Percentiles rank a stretch among this genome's conserved stretches.
These are phyloP conservation scores for Polyplosphaeria fusca DNA, from an alignment of 495 filamentous ascomycete species.

Conservation along the genomic window DNA sequence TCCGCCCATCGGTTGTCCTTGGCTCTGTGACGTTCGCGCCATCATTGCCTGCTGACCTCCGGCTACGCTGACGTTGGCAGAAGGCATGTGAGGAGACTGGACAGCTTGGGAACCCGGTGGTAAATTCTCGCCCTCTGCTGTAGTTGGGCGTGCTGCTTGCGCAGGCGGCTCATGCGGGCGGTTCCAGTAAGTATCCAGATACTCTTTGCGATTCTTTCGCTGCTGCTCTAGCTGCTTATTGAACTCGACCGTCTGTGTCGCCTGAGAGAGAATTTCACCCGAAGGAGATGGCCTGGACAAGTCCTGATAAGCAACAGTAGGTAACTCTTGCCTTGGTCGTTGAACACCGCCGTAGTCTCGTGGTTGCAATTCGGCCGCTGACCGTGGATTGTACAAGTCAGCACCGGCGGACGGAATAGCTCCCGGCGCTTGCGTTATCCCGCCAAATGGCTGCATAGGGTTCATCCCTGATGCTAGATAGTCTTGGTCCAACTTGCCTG, in stretches of 20 bases:
- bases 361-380: conserved; percentile 72
- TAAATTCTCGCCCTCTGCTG: conserved; percentile 23
- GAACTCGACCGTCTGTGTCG: conserved; percentile 82
- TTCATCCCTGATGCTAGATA: conserved; percentile 16
- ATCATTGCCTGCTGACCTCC: conserved; percentile 25
- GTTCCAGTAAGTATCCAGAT: conserved; percentile 72
- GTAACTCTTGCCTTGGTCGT: conserved; percentile 83
- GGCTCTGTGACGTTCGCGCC: conserved; percentile 30
- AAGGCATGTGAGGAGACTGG: conserved; percentile 43
- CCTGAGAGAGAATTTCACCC: conserved; percentile 82
- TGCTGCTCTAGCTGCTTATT: conserved; percentile 77
- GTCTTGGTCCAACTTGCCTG: conserved; percentile 19
- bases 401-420: conserved; percentile 71
- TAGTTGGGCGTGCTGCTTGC: conserved; percentile 10
- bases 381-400: conserved; percentile 59
- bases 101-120: conserved; percentile 28
- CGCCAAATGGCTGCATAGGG: conserved; percentile 24
- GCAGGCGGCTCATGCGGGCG: conserved; percentile 61
- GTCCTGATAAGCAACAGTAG: conserved; percentile 86
- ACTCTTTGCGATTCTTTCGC: conserved; percentile 69
- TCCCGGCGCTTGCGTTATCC: conserved; percentile 49
- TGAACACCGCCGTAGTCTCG: conserved; percentile 80
- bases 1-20: conserved; percentile 55
- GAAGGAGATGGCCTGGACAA: conserved; percentile 73
- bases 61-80: conserved; percentile 43